A percentile compares a stretch with the other conserved stretches of the same genome.
Evolutionary conservation across 2,329 filamentous ascomycete species (phyloP).

Genomic region (Pyrenochaeta sp.): DNA sequence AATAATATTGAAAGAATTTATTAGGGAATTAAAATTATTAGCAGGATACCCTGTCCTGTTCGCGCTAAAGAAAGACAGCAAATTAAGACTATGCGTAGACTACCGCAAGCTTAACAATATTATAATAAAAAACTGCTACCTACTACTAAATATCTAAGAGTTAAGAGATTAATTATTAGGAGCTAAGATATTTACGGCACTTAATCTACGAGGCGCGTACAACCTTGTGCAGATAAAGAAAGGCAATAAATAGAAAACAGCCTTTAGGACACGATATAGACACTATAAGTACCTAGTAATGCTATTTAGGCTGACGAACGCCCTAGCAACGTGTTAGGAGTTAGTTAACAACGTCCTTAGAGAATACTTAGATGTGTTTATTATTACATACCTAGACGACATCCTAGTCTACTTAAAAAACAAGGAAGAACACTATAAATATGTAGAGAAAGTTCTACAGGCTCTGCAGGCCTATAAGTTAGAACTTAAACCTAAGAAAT

Average conservation of each 20-base stretch:
- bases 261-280: constrained; percentile 8
- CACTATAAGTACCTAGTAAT: constrained; percentile 14
- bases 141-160: constrained; percentile 14
- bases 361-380: background rate
- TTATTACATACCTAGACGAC: background rate
- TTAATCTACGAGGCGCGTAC: constrained; percentile 14
- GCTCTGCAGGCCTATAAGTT: background rate
- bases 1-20: background rate
- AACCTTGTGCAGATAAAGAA: constrained; percentile 9
- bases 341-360: constrained; percentile 11
- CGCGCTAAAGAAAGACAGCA: background rate
- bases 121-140: constrained; percentile 14
- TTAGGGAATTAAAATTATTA: background rate
- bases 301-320: constrained; percentile 6
- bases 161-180: constrained; percentile 9
- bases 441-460: constrained; percentile 4
- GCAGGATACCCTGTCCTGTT: background rate
- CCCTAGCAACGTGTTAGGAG: constrained; percentile 4
- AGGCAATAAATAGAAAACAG: constrained; percentile 15
- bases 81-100: background rate
- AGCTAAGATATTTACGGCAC: constrained; percentile 9
- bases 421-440: background rate
- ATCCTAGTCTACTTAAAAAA: background rate
- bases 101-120: constrained; percentile 2
- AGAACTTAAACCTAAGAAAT: background rate